phyloP scores from a whole-genome alignment of 1,284 basidiomycete genomes.

The Pulchroboletus neoregius region DNA sequence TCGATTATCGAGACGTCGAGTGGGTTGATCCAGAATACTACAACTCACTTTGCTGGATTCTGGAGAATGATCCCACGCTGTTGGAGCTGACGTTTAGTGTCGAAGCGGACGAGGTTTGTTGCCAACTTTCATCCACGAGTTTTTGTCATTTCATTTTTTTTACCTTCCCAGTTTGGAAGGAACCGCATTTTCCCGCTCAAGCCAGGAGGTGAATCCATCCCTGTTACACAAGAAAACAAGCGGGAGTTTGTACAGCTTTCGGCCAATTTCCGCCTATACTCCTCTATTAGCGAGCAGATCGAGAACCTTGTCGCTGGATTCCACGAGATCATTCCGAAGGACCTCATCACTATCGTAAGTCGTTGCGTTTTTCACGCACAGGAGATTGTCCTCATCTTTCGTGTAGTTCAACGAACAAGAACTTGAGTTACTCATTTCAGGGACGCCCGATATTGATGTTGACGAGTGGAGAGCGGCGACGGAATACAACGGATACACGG shows the following conservation, averaged over 20 bases:
- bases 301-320: constrained; percentile 89
- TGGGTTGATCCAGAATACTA: constrained; percentile 97
- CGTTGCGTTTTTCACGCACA: background rate
- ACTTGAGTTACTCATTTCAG: constrained; percentile 95
- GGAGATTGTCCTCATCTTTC: constrained; percentile 20
- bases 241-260: constrained; percentile 93
- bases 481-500: constrained; percentile 83
- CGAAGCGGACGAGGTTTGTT: constrained; percentile 83
- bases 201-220: constrained; percentile 72
- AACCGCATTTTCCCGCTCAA: constrained; percentile 86
- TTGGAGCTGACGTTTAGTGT: constrained; percentile 88
- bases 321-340: constrained; percentile 93
- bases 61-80: constrained; percentile 84
- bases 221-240: constrained; percentile 95
- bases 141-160: constrained; percentile 2
- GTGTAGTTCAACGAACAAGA: constrained; percentile 94
- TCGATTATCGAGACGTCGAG: constrained; percentile 92
- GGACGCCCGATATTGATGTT: constrained; percentile 97
- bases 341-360: constrained; percentile 74
- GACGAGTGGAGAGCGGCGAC: constrained; percentile 98
- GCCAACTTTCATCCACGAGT: background rate
- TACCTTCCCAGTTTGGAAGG: constrained; percentile 69
- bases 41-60: constrained; percentile 88
- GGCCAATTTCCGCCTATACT: constrained; percentile 87
- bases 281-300: constrained; percentile 96